Base-by-base conservation (phyloP, 2,329 filamentous ascomycete species). In the Penicillium griseofulvum region DNA sequence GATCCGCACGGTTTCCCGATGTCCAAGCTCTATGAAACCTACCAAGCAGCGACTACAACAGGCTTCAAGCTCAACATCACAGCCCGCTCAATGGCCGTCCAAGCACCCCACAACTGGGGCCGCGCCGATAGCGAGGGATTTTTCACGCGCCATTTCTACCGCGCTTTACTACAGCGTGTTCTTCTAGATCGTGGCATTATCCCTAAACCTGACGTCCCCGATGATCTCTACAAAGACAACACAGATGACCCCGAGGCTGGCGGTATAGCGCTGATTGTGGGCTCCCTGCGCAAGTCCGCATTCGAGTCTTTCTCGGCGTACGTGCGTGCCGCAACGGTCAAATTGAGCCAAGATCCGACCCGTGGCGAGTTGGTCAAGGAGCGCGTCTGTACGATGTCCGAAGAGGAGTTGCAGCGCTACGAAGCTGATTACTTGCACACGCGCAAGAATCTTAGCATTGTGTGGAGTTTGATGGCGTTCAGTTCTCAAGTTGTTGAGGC, bases 391-490 rank as follows among this genome's bases (percentile, higher is more conserved):
- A 76, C 74, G 17, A 79, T 97, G 57, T 88, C 85, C 0, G 90
- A 95, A 63, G 86, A 87, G 37, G 87, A 92, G 60, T 87, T 97
- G 45, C 78, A 81, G 10, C 72, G 65, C 14, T 99, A 97, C 70
- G 87, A 89, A 66, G 67, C 70, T 10, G 70, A 74, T 39, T 97
- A 88, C 72, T 71, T 72, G 29, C 79, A 80, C 37, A 80, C 87
- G 52, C 90, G 88, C 76, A 89, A 91, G 65, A 88, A 97, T 68
- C 76, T 99, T 37, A 91, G 88, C 67, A 82, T 95, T 8, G 84
- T 95, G 56, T 99, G 94, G 94, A 91, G 85, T 63, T 73, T 99
- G 66, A 99, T 99, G 93, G 92, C 94, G 1, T 97, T 96, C 67
- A 95, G 91, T 71, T 92, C 93, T 3, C 85, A 85, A 19, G 88